Evolutionary conservation across 306 rosid species (phyloP), one percentile per base, ranked within the genome.

Genomic region (Castanea sativa): DNA sequence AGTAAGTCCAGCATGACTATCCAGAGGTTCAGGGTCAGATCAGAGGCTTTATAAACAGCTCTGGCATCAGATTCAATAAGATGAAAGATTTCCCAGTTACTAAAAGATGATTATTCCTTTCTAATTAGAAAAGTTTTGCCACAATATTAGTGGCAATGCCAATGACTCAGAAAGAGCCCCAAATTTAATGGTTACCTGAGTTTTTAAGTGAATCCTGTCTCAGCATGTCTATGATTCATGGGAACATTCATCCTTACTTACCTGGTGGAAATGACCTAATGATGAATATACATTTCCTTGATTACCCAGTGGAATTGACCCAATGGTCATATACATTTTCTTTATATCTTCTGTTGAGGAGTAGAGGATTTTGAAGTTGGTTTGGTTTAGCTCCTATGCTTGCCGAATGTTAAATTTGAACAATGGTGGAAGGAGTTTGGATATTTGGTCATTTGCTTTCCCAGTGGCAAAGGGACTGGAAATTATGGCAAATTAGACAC

Each of bases 11-110:
- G 74, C 45, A 55, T 43, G 64, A 64, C 29, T 53, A 75, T 71
- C 74, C 32, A 64, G 82, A 80, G 71, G 53, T 64, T 83, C 67
- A 71, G 51, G 64, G 72, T 78, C 80, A 78, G 29, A 76, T 78
- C 11, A 16, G 73, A 43, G 83, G 67, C 67, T 29, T 75, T 86
- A 63, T 76, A 53, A 35, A 63, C 56, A 55, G 76, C 32, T 63
- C 55, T 63, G 51, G 58, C 32, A 71, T 71, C 73, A 61, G 77
- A 41, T 72, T 74, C 23, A 23, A 0, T 23, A 55, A 45, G 75
- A 78, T n/a, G 55, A 59, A 38, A 30, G 72, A 29, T 52, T 25
- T 43, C 55, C 1, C 5, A 18, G 72, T 67, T 49, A 73, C 27
- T 82, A 25, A 7, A 43, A 33, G 55, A 51, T 41, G 82, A 80